Evolutionary conservation across 805 yeast species (phyloP).

Genomic region (Wickerhamomyces canadensis): DNA sequence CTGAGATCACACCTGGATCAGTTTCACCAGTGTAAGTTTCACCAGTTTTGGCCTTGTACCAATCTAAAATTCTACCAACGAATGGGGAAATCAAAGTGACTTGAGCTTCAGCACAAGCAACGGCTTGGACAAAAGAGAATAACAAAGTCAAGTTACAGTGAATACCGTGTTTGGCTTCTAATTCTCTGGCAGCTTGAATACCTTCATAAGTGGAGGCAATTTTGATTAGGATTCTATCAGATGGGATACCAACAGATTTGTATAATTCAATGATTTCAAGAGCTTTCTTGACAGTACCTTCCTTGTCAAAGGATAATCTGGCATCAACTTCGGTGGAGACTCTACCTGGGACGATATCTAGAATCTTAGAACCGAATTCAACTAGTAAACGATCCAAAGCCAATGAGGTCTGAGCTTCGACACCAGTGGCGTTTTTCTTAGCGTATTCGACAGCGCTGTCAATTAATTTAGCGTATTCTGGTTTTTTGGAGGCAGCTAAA

Average conservation of each 20-base stretch:
- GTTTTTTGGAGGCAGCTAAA: slow-evolving; percentile 88
- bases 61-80: slow-evolving; percentile 98
- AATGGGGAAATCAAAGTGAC: slow-evolving; percentile 97
- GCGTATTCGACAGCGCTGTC: slow-evolving; percentile 90
- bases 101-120: slow-evolving; percentile 97
- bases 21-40: slow-evolving; percentile 71
- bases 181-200: slow-evolving; percentile 95
- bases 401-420: slow-evolving; percentile 65
- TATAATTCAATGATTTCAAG: slow-evolving; percentile 83
- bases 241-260: slow-evolving; percentile 75
- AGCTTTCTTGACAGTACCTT: slow-evolving; percentile 92
- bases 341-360: slow-evolving; percentile 96
- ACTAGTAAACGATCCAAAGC: slow-evolving; percentile 92
- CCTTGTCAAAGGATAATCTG: slow-evolving; percentile 91
- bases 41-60: slow-evolving; percentile 95
- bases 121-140: slow-evolving; percentile 96
- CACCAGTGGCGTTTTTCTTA: slow-evolving; percentile 50
- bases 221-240: slow-evolving; percentile 91
- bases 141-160: slow-evolving; percentile 94
- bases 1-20: slow-evolving; percentile 97
- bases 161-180: slow-evolving; percentile 84
- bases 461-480: slow-evolving; percentile 82
- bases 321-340: slow-evolving; percentile 99
- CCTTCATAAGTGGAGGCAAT: slow-evolving; percentile 99
- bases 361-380: slow-evolving; percentile 92